Percentiles rank a stretch among this genome's conserved stretches.
Evolutionary conservation across 2,329 filamentous ascomycete genomes (phyloP).

Genomic region (Aspergillus flavus): DNA sequence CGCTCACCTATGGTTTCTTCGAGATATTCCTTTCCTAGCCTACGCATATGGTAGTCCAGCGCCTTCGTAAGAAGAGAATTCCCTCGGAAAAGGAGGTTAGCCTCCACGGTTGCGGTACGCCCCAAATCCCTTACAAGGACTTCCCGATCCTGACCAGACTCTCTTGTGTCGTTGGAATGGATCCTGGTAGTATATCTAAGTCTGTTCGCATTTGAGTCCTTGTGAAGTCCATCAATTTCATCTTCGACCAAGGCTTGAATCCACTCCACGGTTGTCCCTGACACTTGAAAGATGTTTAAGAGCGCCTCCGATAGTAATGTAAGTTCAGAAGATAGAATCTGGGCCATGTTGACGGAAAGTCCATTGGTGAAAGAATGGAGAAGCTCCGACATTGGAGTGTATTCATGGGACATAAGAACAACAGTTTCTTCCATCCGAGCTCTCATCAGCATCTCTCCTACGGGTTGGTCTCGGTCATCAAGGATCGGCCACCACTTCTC

Average conservation of each 20-base stretch:
- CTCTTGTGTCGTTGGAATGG: slow-evolving; percentile 62
- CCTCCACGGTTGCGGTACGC: slow-evolving; percentile 71
- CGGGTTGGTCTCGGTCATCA: slow-evolving; percentile 72
- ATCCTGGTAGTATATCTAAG: slow-evolving; percentile 65
- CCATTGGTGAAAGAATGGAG: slow-evolving; percentile 83
- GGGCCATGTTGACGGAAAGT: slow-evolving; percentile 81
- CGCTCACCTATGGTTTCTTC: slow-evolving; percentile 85
- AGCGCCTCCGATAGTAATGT: slow-evolving; percentile 82
- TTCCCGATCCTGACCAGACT: slow-evolving; percentile 59
- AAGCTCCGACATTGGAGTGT: slow-evolving; percentile 77
- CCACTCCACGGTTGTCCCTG: slow-evolving; percentile 82
- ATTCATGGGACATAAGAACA: slow-evolving; percentile 83
- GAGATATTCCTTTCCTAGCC: slow-evolving; percentile 88
- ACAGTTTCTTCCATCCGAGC: slow-evolving; percentile 85
- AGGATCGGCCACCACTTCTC: slow-evolving; percentile 88
- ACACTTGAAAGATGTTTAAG: slow-evolving; percentile 93
- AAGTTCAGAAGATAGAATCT: slow-evolving; percentile 75
- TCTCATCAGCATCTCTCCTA: slow-evolving; percentile 84
- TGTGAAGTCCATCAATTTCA: slow-evolving; percentile 91
- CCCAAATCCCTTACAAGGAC: slow-evolving; percentile 65
- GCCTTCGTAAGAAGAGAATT: slow-evolving; percentile 94
- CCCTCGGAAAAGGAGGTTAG: slow-evolving; percentile 91
- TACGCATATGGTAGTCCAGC: slow-evolving; percentile 92
- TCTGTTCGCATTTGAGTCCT: slow-evolving; percentile 70
- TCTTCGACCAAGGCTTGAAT: slow-evolving; percentile 91